Percentiles rank a stretch among this genome's conserved stretches.
phyloP scores from a whole-genome alignment of 805 yeast genomes.

The Peterozyma xylosa region DNA sequence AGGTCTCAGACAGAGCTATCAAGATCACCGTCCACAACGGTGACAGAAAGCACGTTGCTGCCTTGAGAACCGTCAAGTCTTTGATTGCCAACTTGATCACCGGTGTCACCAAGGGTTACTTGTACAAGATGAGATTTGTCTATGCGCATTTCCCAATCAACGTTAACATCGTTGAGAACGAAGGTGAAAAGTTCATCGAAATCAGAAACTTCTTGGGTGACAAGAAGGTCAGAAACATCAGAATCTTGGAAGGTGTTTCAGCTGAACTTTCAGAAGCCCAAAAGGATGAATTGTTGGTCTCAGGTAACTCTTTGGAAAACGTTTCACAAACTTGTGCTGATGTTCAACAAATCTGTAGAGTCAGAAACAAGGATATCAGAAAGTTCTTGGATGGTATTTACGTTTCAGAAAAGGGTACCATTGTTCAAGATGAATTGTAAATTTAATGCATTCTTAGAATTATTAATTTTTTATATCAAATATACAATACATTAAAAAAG shows the following conservation, averaged over 20 bases:
- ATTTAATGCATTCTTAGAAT: neutral
- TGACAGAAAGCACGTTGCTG: slow-evolving; percentile 96
- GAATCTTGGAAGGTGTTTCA: slow-evolving; percentile 76
- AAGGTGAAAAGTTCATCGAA: slow-evolving; percentile 64
- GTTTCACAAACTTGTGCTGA: slow-evolving; percentile 94
- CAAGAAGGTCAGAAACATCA: slow-evolving; percentile 79
- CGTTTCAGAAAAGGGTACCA: slow-evolving; percentile 82
- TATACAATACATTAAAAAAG: neutral
- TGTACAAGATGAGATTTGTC: slow-evolving; percentile 94
- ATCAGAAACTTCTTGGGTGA: slow-evolving; percentile 96
- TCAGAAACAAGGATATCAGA: slow-evolving; percentile 97
- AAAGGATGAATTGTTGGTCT: slow-evolving; percentile 81
- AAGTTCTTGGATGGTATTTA: slow-evolving; percentile 96
- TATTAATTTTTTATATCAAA: neutral
- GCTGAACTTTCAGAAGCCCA: slow-evolving; percentile 66
- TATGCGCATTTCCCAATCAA: slow-evolving; percentile 98
- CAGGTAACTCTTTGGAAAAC: slow-evolving; percentile 86
- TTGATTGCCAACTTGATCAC: slow-evolving; percentile 80
- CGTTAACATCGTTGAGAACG: slow-evolving; percentile 74
- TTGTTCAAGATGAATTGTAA: slow-evolving; percentile 44
- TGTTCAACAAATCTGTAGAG: slow-evolving; percentile 88
- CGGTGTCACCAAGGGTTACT: slow-evolving; percentile 95
- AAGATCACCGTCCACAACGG: slow-evolving; percentile 86
- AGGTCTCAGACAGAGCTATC: slow-evolving; percentile 58
- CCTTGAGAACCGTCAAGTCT: slow-evolving; percentile 89